Percentiles rank a stretch among this genome's conserved stretches.
Evolutionary conservation across 2,329 filamentous ascomycete genomes (phyloP).

Genomic region (Sphaerulina populicola): DNA sequence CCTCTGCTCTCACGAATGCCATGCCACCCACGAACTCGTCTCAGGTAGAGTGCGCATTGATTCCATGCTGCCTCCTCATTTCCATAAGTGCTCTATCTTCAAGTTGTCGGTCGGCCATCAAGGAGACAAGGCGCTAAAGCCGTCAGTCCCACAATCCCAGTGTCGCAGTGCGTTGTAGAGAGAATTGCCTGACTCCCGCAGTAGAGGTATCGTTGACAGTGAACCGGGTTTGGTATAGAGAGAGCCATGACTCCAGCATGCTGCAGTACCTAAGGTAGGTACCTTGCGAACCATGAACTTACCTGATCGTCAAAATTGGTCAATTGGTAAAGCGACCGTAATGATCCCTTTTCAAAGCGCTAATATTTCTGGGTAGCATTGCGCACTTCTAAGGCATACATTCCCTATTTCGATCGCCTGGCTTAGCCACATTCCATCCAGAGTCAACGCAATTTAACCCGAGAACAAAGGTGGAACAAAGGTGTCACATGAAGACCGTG

Average conservation of each 20-base stretch:
- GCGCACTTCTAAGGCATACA: not conserved
- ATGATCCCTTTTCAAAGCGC: not conserved
- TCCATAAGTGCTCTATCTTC: not conserved
- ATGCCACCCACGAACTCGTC: too few relatives aligned
- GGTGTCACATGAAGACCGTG: not conserved
- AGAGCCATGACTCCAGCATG: too few relatives aligned
- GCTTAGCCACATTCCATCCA: constrained; percentile 6
- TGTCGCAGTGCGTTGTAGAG: not conserved
- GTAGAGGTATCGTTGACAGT: not conserved
- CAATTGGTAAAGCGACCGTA: too few relatives aligned
- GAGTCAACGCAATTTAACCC: constrained; percentile 6
- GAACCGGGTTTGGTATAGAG: too few relatives aligned
- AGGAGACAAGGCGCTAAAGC: not conserved
- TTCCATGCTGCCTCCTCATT: not conserved
- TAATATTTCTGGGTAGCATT: not conserved
- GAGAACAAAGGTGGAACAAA: constrained; percentile 10
- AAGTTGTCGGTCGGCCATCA: not conserved
- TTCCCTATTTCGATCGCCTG: not conserved
- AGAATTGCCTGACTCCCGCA: not conserved
- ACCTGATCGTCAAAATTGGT: too few relatives aligned
- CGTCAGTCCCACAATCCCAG: not conserved
- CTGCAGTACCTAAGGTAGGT: too few relatives aligned
- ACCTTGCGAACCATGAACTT: too few relatives aligned
- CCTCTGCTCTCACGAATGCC: too few relatives aligned
- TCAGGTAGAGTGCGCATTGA: not conserved